Evolutionary conservation across 805 yeast genomes (phyloP).

Genomic region (Saccharomycopsis fermentans): DNA sequence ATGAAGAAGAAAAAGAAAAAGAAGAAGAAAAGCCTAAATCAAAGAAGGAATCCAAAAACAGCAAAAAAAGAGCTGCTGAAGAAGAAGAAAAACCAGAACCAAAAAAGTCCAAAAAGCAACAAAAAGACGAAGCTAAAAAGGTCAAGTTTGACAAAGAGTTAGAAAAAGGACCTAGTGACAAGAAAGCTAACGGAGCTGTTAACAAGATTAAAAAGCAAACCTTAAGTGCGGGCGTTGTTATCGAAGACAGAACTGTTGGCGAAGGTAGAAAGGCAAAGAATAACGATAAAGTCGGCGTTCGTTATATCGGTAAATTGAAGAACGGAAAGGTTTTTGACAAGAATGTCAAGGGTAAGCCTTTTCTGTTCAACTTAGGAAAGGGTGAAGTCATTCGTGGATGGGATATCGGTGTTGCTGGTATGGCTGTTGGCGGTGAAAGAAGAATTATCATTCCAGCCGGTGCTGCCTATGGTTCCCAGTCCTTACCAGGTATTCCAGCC

Average conservation of each 20-base stretch:
- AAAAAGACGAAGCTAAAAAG: conserved; percentile 21
- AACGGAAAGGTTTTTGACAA: conserved; percentile 96
- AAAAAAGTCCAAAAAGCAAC: conserved; percentile 24
- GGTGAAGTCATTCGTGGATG: conserved; percentile 99
- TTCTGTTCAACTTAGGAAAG: conserved; percentile 79
- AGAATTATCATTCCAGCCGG: conserved; percentile 92
- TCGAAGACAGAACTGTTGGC: conserved; percentile 89
- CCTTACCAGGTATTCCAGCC: conserved; percentile 95
- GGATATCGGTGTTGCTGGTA: conserved; percentile 97
- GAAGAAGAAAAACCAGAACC: conserved; percentile 32
- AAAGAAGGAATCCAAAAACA: conserved; percentile 17
- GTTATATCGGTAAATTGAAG: conserved; percentile 95
- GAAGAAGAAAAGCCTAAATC: conserved; percentile 35
- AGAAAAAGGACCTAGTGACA: conserved; percentile 83
- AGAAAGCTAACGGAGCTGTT: conserved; percentile 20
- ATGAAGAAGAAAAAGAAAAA: conserved; percentile 43
- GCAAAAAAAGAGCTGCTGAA: conserved; percentile 18
- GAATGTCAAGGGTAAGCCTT: conserved; percentile 96
- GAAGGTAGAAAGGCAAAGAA: conserved; percentile 80
- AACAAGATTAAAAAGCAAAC: conserved; percentile 64
- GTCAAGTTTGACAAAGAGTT: conserved; percentile 83
- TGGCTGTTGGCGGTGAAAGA: conserved; percentile 99
- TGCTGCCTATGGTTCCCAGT: conserved; percentile 92
- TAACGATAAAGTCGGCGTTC: conserved; percentile 87
- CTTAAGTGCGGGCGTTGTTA: conserved; percentile 82